phyloP scores from a whole-genome alignment of 2,329 filamentous ascomycete genomes.

The Penicillium sp. region DNA sequence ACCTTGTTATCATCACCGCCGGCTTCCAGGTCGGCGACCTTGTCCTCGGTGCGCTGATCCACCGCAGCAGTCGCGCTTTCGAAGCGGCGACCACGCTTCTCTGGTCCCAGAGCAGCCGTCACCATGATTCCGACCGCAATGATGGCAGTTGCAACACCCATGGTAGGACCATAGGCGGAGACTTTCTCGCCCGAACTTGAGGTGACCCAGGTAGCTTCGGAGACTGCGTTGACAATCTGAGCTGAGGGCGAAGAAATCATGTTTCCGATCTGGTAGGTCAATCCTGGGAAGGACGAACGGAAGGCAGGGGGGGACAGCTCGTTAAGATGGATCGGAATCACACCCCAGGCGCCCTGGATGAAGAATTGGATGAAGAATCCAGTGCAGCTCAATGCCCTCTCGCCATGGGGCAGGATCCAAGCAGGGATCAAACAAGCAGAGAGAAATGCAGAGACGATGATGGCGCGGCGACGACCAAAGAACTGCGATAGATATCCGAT shows the following conservation, averaged over 20 bases:
- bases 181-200: conserved; percentile 52
- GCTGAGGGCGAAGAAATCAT: conserved; percentile 55
- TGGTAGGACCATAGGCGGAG: conserved; percentile 66
- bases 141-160: conserved; percentile 71
- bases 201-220: conserved; percentile 56
- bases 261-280: conserved; percentile 71
- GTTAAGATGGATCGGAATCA: conserved; percentile 69
- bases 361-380: conserved; percentile 55
- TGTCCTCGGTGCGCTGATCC: conserved; percentile 12
- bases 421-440: conserved; percentile 62
- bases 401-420: conserved; percentile 54
- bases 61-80: conserved; percentile 51
- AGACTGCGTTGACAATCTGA: conserved; percentile 70
- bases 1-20: conserved; percentile 22
- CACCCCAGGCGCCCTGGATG: conserved; percentile 64
- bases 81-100: conserved; percentile 66
- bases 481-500: conserved; percentile 68
- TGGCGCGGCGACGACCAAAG: conserved; percentile 58
- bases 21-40: conserved; percentile 20
- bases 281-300: conserved; percentile 62
- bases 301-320: conserved; percentile 67
- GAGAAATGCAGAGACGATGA: conserved; percentile 59
- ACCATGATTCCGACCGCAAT: conserved; percentile 64
- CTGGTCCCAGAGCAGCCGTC: conserved; percentile 65
- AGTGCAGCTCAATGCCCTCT: conserved; percentile 25